Conservation (phyloP, 2,329 filamentous ascomycete species). For the Xylariales sp. region DNA sequence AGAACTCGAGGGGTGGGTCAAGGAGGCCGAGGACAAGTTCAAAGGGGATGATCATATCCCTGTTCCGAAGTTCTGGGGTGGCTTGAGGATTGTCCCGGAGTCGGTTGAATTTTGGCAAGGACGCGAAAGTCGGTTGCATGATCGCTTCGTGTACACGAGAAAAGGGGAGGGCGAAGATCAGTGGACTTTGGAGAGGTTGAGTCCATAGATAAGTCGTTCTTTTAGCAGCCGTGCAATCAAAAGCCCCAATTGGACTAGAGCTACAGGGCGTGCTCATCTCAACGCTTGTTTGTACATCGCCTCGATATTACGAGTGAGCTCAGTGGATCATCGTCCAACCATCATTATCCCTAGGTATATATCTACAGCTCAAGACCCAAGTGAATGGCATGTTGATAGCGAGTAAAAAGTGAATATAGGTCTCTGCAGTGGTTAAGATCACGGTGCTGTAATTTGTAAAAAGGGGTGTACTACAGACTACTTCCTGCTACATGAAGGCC, state of each 20-base stretch:
- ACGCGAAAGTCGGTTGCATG: constrained; percentile 81
- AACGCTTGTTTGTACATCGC: no score
- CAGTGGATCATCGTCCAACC: no score
- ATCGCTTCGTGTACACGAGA: constrained; percentile 82
- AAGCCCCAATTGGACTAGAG: constrained; percentile 3
- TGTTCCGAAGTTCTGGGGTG: constrained; percentile 92
- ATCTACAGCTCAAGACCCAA: no score
- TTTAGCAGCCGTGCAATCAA: not conserved
- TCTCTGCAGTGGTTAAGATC: no score
- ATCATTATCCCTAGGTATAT: no score
- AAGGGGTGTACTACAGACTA: no score
- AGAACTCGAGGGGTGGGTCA: constrained; percentile 72
- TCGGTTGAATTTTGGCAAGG: constrained; percentile 97
- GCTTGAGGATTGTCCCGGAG: constrained; percentile 78
- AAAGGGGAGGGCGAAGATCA: constrained; percentile 40
- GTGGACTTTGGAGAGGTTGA: constrained; percentile 70
- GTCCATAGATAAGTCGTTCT: constrained; percentile 48
- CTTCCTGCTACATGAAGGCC: no score
- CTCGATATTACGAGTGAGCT: no score
- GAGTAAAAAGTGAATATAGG: no score
- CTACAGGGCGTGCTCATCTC: not conserved
- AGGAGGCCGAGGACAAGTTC: constrained; percentile 72
- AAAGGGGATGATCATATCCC: constrained; percentile 74
- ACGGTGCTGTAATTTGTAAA: no score
- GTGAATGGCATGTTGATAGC: no score